These are phyloP conservation scores for Cryptococcus sp. DNA, from an alignment of 1,284 basidiomycete genomes.

Conservation along the genomic window DNA sequence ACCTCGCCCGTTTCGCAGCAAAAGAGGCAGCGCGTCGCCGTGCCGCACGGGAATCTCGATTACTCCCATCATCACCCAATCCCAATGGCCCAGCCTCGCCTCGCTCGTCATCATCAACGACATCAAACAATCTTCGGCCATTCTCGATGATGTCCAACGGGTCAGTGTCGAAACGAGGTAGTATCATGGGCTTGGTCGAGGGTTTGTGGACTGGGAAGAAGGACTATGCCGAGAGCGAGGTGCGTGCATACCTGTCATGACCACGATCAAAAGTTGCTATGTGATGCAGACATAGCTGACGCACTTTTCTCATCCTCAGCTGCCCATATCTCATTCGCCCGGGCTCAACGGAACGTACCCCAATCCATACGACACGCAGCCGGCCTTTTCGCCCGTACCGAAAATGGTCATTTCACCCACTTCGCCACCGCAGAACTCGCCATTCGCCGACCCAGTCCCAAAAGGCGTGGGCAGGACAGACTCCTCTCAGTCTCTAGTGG, in stretches of 20 bases:
- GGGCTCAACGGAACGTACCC: constrained; percentile 12
- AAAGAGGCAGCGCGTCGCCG: constrained; percentile 45
- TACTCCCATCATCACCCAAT: constrained; percentile 25
- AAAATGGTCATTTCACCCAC: constrained; percentile 22
- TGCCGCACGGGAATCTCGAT: constrained; percentile 40
- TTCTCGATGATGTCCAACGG: constrained; percentile 17
- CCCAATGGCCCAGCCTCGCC: constrained; percentile 9
- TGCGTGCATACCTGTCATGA: constrained; percentile 13
- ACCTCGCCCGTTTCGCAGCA: constrained; percentile 49
- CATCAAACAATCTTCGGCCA: constrained; percentile 22
- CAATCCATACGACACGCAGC: constrained; percentile 36
- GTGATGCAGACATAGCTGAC: not conserved
- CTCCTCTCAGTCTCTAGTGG: not conserved
- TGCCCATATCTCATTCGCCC: constrained; percentile 17
- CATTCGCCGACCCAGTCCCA: constrained; percentile 32
- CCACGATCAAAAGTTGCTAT: not conserved
- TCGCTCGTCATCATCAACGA: constrained; percentile 21
- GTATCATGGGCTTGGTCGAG: constrained; percentile 30
- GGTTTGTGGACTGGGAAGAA: constrained; percentile 24
- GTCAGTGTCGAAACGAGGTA: constrained; percentile 25
- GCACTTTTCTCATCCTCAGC: constrained; percentile 4
- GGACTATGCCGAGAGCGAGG: constrained; percentile 22
- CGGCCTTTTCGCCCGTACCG: constrained; percentile 23
- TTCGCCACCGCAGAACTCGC: constrained; percentile 18
- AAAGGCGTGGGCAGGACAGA: constrained; percentile 1